These are phyloP conservation scores for Paraleonurus japonicus DNA, from an alignment of 257 asterid genomes.

Conservation along the genomic window DNA sequence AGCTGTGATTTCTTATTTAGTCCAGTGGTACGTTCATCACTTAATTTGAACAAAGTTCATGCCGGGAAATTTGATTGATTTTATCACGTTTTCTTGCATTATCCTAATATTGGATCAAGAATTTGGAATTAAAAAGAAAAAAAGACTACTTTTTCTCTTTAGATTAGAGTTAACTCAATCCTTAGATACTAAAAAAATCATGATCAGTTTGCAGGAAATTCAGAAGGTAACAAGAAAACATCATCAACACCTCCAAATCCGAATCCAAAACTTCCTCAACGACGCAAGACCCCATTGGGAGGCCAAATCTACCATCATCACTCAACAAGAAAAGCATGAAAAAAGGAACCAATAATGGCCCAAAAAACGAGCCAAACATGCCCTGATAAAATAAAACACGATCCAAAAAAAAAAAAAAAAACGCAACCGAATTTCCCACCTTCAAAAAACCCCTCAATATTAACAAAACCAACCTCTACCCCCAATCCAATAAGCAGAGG, in stretches of 20 bases:
- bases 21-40: too few relatives aligned
- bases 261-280: slow-evolving; percentile 38
- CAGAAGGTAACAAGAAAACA: slow-evolving; percentile 31
- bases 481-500: too few relatives aligned
- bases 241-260: slow-evolving; percentile 32
- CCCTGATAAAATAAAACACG: slow-evolving; percentile 32
- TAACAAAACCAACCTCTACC: slow-evolving; percentile 30
- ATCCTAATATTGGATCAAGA: neutral
- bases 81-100: neutral
- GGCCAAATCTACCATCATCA: slow-evolving; percentile 30
- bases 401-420: slow-evolving; percentile 13
- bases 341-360: slow-evolving; percentile 19
- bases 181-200: neutral
- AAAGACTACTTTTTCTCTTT: too few relatives aligned
- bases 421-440: slow-evolving; percentile 20
- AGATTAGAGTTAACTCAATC: neutral
- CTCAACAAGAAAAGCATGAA: slow-evolving; percentile 37
- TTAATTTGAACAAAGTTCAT: too few relatives aligned
- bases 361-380: slow-evolving; percentile 8
- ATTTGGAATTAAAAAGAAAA: neutral
- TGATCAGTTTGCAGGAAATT: slow-evolving; percentile 57
- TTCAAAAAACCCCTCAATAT: slow-evolving; percentile 42
- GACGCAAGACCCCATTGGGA: slow-evolving; percentile 41
- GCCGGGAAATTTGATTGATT: too few relatives aligned
- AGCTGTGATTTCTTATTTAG: too few relatives aligned